Percentiles rank a stretch among this genome's conserved stretches.
Evolutionary conservation across 495 filamentous ascomycete species (phyloP).

Genomic region (Opeltia flavorubescens): DNA sequence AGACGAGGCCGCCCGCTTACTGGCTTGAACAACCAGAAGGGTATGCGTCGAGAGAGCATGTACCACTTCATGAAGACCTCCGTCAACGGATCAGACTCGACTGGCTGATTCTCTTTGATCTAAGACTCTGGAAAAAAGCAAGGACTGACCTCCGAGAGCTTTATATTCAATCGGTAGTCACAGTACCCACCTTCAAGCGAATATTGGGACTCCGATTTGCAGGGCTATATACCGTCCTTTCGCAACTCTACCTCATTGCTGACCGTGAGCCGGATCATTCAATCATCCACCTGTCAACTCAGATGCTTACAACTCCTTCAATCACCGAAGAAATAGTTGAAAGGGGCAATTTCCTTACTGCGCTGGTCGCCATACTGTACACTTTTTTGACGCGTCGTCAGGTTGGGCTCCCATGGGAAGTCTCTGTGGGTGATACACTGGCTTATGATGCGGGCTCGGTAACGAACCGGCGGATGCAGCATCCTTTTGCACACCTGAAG

Average conservation of each 20-base stretch:
- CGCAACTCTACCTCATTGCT: constrained; percentile 90
- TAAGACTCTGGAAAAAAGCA: constrained; percentile 91
- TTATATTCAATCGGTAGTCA: constrained; percentile 91
- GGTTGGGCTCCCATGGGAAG: constrained; percentile 81
- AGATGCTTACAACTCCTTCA: constrained; percentile 91
- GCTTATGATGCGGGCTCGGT: constrained; percentile 88
- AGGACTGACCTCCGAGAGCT: constrained; percentile 81
- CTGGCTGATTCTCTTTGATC: constrained; percentile 92
- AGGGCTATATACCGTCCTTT: constrained; percentile 81
- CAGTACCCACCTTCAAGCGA: constrained; percentile 91
- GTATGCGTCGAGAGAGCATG: constrained; percentile 32
- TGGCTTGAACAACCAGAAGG: constrained; percentile 71
- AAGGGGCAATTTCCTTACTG: constrained; percentile 91
- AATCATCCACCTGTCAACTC: constrained; percentile 90
- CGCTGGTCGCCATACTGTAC: constrained; percentile 88
- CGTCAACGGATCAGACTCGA: constrained; percentile 80
- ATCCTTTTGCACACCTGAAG: constrained; percentile 87
- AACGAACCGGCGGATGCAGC: constrained; percentile 86
- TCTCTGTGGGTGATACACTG: constrained; percentile 67
- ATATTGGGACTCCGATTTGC: constrained; percentile 84
- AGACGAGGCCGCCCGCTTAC: constrained; percentile 48
- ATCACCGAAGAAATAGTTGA: constrained; percentile 91
- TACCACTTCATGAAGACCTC: constrained; percentile 68
- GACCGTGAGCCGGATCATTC: constrained; percentile 96
- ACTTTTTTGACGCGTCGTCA: constrained; percentile 93